These are phyloP conservation scores for Bauhinia variegata DNA, from an alignment of 306 rosid genomes.

Conservation along the genomic window DNA sequence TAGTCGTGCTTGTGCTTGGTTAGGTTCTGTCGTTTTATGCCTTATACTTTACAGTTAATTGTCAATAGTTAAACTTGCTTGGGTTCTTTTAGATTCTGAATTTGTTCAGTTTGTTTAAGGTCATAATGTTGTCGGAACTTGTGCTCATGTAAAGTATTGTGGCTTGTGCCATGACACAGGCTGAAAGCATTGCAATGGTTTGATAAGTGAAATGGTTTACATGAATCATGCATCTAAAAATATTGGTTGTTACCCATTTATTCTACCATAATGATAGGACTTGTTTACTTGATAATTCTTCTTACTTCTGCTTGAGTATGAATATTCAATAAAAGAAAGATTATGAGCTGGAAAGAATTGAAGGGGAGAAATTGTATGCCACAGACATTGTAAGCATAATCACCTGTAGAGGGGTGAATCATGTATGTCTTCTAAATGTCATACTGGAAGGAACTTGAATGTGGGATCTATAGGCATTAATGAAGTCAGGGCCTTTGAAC, in stretches of 20 bases:
- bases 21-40: slow-evolving; percentile 14
- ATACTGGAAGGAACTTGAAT: neutral
- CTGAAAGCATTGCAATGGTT: slow-evolving; percentile 12
- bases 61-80: neutral
- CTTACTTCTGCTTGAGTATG: slow-evolving; percentile 23
- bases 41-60: neutral
- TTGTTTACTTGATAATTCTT: neutral
- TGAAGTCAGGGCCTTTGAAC: too few relatives aligned
- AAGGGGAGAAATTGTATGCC: neutral
- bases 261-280: neutral
- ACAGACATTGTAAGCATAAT: neutral
- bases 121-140: slow-evolving; percentile 10
- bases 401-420: neutral
- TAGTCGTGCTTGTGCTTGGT: neutral
- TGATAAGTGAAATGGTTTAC: neutral
- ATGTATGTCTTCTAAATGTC: too few relatives aligned
- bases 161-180: slow-evolving; percentile 2
- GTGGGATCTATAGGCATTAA: neutral
- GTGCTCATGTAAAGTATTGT: slow-evolving; percentile 15
- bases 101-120: slow-evolving; percentile 9
- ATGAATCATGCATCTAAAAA: slow-evolving; percentile 1
- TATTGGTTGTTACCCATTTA: slow-evolving; percentile 1
- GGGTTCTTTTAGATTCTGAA: slow-evolving; percentile 18
- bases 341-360: neutral
- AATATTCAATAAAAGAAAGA: neutral